These are phyloP conservation scores for Talaromyces nanjingensis DNA, from an alignment of 495 filamentous ascomycete genomes.

Conservation along the genomic window DNA sequence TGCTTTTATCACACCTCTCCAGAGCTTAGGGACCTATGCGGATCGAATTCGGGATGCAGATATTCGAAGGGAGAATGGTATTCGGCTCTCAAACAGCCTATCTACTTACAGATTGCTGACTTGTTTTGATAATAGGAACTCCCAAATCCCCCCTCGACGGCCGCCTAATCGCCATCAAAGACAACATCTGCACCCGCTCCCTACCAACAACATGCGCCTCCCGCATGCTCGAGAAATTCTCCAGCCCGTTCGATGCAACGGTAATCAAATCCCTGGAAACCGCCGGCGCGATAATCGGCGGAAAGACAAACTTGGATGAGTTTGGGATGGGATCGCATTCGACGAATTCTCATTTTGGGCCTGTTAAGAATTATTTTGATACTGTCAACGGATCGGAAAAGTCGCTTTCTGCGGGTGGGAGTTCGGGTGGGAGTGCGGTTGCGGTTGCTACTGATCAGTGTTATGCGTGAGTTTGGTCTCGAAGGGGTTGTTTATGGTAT, in stretches of 20 bases:
- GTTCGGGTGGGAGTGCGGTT: conserved; percentile 89
- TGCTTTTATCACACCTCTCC: conserved; percentile 37
- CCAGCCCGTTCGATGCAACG: conserved; percentile 76
- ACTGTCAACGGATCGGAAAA: conserved; percentile 10
- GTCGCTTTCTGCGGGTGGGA: conserved; percentile 71
- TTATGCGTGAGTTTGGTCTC: conserved; percentile 44
- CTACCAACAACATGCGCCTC: conserved; percentile 78
- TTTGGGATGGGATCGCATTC: conserved; percentile 98
- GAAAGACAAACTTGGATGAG: conserved; percentile 92
- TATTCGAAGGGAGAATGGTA: conserved; percentile 31
- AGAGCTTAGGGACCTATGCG: conserved; percentile 26
- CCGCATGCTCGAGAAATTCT: conserved; percentile 58
- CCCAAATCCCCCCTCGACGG: conserved; percentile 39
- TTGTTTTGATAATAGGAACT: conserved; percentile 16
- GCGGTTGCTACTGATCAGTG: conserved; percentile 69
- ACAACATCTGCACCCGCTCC: conserved; percentile 74
- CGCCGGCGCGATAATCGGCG: conserved; percentile 58
- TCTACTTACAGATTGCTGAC: not conserved
- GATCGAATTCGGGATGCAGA: conserved; percentile 34
- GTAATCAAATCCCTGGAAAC: conserved; percentile 61
- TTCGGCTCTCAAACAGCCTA: not conserved
- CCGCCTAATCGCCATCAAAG: conserved; percentile 70
- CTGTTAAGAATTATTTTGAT: conserved; percentile 45
- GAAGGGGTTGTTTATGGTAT: not conserved
- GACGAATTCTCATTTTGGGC: conserved; percentile 62